Evolutionary conservation across 129 eudicot species (phyloP).

Genomic region (Saussurea involucrata): DNA sequence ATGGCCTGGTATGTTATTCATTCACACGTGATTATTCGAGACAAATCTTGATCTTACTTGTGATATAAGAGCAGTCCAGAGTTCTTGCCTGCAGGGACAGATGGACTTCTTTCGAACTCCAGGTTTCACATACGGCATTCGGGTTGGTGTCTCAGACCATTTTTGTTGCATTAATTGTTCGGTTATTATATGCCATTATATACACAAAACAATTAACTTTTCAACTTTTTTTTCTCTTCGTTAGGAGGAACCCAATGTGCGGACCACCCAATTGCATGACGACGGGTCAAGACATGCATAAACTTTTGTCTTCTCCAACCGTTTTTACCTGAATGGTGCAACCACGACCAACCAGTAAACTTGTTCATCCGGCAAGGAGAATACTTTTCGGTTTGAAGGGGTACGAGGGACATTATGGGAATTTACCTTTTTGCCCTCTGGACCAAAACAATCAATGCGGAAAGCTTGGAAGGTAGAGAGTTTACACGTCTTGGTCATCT

Average conservation of each 20-base stretch:
- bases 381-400: neutral
- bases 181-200: neutral
- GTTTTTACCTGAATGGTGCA: neutral
- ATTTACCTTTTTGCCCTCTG: constrained; percentile 1
- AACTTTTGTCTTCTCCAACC: constrained; percentile 1
- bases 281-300: constrained; percentile 69
- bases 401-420: constrained; percentile 9
- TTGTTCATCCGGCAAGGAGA: constrained; percentile 8
- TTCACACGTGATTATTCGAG: neutral
- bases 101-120: constrained; percentile 84
- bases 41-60: neutral
- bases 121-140: constrained; percentile 71
- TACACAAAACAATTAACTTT: neutral
- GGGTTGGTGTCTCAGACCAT: constrained; percentile 50
- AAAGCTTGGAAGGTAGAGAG: constrained; percentile 14
- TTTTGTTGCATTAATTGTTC: neutral
- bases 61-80: constrained; percentile 23
- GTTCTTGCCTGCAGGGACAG: constrained; percentile 67
- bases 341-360: constrained; percentile 12
- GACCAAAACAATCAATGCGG: constrained; percentile 5
- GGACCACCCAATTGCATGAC: constrained; percentile 86
- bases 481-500: neutral
- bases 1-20: constrained; percentile 55
- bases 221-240: neutral
- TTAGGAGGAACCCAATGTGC: constrained; percentile 83